Evolutionary conservation across 2,329 filamentous ascomycete species (phyloP), one percentile per base, ranked within the genome.

Genomic region (Trichoderma cornu-damae): DNA sequence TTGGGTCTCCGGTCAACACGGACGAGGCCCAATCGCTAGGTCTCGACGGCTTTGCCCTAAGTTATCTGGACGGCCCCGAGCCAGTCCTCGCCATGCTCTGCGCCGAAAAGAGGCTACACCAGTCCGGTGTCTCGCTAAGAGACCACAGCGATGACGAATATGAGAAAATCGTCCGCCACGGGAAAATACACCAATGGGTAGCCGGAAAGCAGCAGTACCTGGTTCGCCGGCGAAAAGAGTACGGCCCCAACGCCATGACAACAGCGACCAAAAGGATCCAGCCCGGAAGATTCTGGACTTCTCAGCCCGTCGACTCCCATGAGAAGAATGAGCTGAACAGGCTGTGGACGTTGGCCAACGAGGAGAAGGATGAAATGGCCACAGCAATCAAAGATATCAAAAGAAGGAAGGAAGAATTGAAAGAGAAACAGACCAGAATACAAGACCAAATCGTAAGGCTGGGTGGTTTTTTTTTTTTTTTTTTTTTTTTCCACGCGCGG

Each of bases 1-100:
- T 86, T 63, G 74, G 67, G 47, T 66, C 81, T 6, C 82, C 83
- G 0, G 65, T 89, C 4, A 73, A 80, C 1, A 64, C 68, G 5
- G 76, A 84, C 7, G 77, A 89, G 52, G 71, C 90, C 57, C 66
- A 67, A 52, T 59, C 65, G 38, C 58, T 84, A 70, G 90, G 90
- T 0, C 82, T 99, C 49, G 87, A 95, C 61, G 85, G 87, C 2
- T 96, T 88, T 74, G 85, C 90, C 0, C 78, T 89, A 24, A 88
- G 97, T 66, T 89, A 82, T 59, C 68, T 99, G 5, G 80, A 86
- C 32, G 94, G 93, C 0, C 95, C 95, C 0, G 84, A 87, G 1
- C 81, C 89, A 1, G 89, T 99, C 1, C 75, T 97, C 32, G 87
- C 90, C 6, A 94, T 96, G 88, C 81, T 99, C 20, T 96, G 91